Base-by-base conservation (phyloP, 768 basidiomycete genomes). In the Nidularia pulvinata region DNA sequence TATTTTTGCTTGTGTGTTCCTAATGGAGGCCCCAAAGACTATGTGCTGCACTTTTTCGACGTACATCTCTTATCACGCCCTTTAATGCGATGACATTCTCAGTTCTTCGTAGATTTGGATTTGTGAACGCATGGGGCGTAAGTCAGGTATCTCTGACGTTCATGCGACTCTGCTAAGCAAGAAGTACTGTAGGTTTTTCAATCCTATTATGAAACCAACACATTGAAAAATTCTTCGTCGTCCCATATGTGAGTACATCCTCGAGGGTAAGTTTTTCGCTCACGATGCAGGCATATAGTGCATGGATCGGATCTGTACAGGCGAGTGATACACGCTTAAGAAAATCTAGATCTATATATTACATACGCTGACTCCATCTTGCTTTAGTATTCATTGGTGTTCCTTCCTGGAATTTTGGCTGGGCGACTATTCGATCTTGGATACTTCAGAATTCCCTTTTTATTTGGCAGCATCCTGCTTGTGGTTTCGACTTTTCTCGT, bases 351-450 rank as follows among this genome's bases (percentile, higher is more conserved):
- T 42, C 39, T 42, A 19, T 42, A 13, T 19, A 11, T 42, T 42
- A 11, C 13, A 42, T 42, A 13, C 39, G 16, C 16, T 11, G 13
- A 42, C 11, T 35, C 14, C 33, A 49, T 11, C n/a, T 13, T 35
- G 16, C 7, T 58, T 32, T 56, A 84, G 78, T 79, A 80, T 61
- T 69, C 82, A 32, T 66, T 81, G 1, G 59, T 76, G 14, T 81
- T 83, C 62, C 57, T 81, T 14, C 79, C 81, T 4, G 80, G 80
- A 11, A 65, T 83, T 3, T 25, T 84, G 34, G 68, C 72, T 0
- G 86, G 85, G 4, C 78, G 84, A 11, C 61, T 87, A 6, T 85
- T 87, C 60, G 85, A 88, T 65, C 58, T 85, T 35, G 86, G 86
- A 33, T 74, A 79, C 59, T 77, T 85, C 65, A 78, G 70, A 54